Evolutionary conservation across 306 rosid genomes (phyloP).

Genomic region (Biancaea sappan): DNA sequence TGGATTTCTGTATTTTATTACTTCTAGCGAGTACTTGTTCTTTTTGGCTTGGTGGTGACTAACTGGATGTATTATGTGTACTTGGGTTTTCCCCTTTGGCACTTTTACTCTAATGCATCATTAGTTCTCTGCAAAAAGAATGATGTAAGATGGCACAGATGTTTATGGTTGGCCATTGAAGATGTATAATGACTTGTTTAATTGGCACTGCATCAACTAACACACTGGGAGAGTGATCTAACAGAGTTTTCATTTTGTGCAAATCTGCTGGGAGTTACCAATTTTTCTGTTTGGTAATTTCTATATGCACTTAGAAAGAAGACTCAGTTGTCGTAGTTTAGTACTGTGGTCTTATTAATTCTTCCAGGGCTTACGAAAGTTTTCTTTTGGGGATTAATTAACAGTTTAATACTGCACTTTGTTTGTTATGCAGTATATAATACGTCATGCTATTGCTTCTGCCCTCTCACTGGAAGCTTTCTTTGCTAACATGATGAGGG

Average conservation of each 20-base stretch:
- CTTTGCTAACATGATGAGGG: constrained; percentile 74
- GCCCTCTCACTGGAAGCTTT: constrained; percentile 28
- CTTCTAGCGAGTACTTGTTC: too few relatives aligned
- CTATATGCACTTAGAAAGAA: not conserved
- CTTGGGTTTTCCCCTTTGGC: too few relatives aligned
- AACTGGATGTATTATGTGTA: too few relatives aligned
- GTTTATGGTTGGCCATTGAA: too few relatives aligned
- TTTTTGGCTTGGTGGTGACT: too few relatives aligned
- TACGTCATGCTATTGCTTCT: constrained; percentile 8
- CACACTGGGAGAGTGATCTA: not conserved
- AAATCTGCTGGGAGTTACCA: not conserved
- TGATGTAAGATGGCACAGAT: too few relatives aligned
- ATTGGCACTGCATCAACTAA: not conserved
- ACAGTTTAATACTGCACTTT: not conserved
- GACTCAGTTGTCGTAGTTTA: not conserved
- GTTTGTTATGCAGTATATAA: not conserved
- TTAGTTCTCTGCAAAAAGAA: too few relatives aligned
- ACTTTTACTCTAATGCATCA: too few relatives aligned
- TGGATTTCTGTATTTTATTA: too few relatives aligned
- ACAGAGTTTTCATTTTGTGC: not conserved
- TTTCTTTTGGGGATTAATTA: not conserved
- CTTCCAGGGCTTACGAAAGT: not conserved
- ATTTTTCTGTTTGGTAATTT: not conserved
- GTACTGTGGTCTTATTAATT: not conserved
- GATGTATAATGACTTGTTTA: too few relatives aligned